Conservation (phyloP, 164 flowering plant species). For the Aristolochia contorta region DNA sequence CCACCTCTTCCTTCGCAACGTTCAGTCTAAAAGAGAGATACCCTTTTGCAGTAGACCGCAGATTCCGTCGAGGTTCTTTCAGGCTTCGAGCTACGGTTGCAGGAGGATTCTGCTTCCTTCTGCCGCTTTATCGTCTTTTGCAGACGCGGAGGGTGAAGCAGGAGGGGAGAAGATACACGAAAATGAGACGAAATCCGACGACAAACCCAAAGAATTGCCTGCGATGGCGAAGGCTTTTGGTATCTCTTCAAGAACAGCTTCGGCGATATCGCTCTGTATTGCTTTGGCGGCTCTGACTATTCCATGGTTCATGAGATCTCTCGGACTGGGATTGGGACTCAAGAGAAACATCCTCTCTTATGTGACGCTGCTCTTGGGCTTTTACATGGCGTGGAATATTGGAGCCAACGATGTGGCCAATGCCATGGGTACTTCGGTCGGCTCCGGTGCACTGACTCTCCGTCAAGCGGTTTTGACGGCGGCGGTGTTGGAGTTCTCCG, state of each 20-base stretch:
- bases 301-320: slow-evolving; percentile 53
- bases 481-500: slow-evolving; percentile 84
- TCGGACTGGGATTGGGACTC: slow-evolving; percentile 43
- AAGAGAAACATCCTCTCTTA: slow-evolving; percentile 65
- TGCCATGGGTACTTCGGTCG: slow-evolving; percentile 98
- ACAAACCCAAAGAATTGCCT: slow-evolving; percentile 18
- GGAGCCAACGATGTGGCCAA: slow-evolving; percentile 98
- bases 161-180: neutral
- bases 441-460: slow-evolving; percentile 79
- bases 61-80: slow-evolving; percentile 12
- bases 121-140: slow-evolving; percentile 55
- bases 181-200: slow-evolving; percentile 2
- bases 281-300: slow-evolving; percentile 52
- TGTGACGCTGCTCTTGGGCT: slow-evolving; percentile 62
- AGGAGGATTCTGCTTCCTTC: slow-evolving; percentile 19
- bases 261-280: slow-evolving; percentile 53
- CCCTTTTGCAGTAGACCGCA: slow-evolving; percentile 11
- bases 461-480: slow-evolving; percentile 89
- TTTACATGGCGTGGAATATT: slow-evolving; percentile 98
- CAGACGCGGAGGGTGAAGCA: slow-evolving; percentile 36
- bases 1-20: slow-evolving; percentile 19
- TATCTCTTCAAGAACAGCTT: slow-evolving; percentile 60
- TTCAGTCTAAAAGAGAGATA: slow-evolving; percentile 12
- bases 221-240: slow-evolving; percentile 86
- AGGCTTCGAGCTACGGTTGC: slow-evolving; percentile 16